A percentile compares a stretch with the other conserved stretches of the same genome.
phyloP scores from a whole-genome alignment of 1,284 basidiomycete species.

The Agroathelia rolfsii region DNA sequence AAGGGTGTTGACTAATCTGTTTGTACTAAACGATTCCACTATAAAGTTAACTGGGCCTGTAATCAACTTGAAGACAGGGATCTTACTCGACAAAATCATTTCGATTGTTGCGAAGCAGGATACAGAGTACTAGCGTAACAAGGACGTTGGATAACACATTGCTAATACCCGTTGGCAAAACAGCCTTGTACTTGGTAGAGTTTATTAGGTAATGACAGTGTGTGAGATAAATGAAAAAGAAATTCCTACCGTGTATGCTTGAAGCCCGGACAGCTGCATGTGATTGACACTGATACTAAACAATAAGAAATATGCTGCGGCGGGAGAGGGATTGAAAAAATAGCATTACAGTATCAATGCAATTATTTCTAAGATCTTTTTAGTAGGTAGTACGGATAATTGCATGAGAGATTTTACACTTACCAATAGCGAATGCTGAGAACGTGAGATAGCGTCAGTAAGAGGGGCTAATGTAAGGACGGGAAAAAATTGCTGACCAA shows the following conservation, averaged over 20 bases:
- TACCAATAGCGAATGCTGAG: slow-evolving; percentile 30
- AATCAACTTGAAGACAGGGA: no score
- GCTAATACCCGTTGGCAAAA: slow-evolving; percentile 27
- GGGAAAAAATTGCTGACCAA: slow-evolving; percentile 20
- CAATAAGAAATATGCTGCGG: slow-evolving; percentile 23
- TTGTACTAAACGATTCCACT: no score
- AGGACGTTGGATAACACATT: slow-evolving; percentile 32
- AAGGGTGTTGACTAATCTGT: slow-evolving; percentile 29
- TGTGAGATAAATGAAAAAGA: slow-evolving; percentile 2
- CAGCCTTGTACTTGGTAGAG: slow-evolving; percentile 18
- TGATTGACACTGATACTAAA: no score
- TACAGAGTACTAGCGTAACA: slow-evolving; percentile 28
- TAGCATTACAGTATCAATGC: no score
- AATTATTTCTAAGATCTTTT: no score
- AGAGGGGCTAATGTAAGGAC: no score
- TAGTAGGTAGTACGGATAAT: no score
- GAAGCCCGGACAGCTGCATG: slow-evolving; percentile 22
- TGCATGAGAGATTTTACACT: no score
- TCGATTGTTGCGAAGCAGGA: slow-evolving; percentile 26
- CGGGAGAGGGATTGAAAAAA: slow-evolving; percentile 13
- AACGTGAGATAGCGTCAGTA: slow-evolving; percentile 5
- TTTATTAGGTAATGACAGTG: not conserved
- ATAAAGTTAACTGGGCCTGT: no score
- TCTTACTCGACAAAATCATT: slow-evolving; percentile 28
- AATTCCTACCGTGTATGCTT: slow-evolving; percentile 22